Conservation (phyloP, 2,329 filamentous ascomycete genomes). For the Sporothrix protearum region DNA sequence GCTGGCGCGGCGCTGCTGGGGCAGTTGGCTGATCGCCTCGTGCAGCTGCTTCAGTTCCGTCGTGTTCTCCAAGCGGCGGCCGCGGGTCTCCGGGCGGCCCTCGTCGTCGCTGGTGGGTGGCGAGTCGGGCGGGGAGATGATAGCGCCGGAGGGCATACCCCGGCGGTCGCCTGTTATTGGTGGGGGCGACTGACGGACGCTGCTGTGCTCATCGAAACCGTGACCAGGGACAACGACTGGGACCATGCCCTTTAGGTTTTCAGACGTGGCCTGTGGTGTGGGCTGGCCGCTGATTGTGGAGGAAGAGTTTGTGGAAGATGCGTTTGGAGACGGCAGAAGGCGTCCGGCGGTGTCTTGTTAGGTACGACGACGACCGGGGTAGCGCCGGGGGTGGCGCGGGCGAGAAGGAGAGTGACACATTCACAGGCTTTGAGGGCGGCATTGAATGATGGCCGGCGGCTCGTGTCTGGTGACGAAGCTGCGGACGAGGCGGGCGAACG, state of each 20-base stretch:
- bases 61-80: constrained; percentile 49
- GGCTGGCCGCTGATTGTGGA: constrained; percentile 36
- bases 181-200: constrained; percentile 78
- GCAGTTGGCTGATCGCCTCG: constrained; percentile 77
- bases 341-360: constrained; percentile 60
- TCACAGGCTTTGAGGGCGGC: constrained; percentile 33
- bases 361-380: constrained; percentile 63
- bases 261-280: constrained; percentile 50
- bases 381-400: constrained; percentile 49
- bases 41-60: constrained; percentile 70
- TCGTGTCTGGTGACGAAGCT: constrained; percentile 53
- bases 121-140: constrained; percentile 90
- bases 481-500: constrained; percentile 60
- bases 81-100: constrained; percentile 41
- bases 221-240: background rate
- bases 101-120: constrained; percentile 74
- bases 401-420: constrained; percentile 22
- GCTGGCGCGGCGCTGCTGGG: constrained; percentile 58
- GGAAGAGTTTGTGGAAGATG: constrained; percentile 32
- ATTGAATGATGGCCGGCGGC: constrained; percentile 57
- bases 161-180: constrained; percentile 64
- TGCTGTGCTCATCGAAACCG: constrained; percentile 37
- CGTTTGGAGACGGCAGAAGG: constrained; percentile 41
- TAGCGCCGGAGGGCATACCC: constrained; percentile 74
- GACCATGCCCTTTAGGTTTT: constrained; percentile 48